Conservation (phyloP, 2,329 filamentous ascomycete species). For the Tolypocladium sp. region DNA sequence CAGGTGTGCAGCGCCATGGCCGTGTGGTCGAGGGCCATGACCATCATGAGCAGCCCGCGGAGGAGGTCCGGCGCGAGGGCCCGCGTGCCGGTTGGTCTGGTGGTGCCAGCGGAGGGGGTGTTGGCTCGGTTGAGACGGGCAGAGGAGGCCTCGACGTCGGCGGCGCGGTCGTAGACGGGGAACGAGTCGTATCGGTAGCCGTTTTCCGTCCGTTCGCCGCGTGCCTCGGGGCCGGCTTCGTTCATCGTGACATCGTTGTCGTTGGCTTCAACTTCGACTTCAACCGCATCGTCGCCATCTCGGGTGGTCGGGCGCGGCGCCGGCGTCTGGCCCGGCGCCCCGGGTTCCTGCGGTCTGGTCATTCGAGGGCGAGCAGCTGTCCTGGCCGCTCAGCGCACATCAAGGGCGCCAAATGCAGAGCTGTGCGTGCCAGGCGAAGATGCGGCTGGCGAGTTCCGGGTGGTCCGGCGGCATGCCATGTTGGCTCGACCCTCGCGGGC, state of each 20-base stretch:
- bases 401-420: not conserved
- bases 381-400: not conserved
- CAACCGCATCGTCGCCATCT: not conserved
- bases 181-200: constrained; percentile 9
- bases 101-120: not conserved
- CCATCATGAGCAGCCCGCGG: constrained; percentile 32
- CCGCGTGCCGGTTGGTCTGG: constrained; percentile 10
- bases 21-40: constrained; percentile 36
- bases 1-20: constrained; percentile 28
- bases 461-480: not conserved
- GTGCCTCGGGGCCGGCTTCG: not conserved
- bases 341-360: not conserved
- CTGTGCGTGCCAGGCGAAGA: not conserved
- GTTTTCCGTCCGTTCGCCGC: constrained; percentile 2
- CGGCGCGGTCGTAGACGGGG: constrained; percentile 2
- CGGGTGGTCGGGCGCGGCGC: not conserved
- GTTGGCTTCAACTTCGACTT: not conserved
- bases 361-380: not conserved
- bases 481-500: not conserved
- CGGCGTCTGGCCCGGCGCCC: not conserved
- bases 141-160: not conserved
- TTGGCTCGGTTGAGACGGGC: not conserved
- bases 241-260: not conserved
- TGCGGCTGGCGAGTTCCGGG: not conserved
- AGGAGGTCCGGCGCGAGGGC: constrained; percentile 34